phyloP scores from a whole-genome alignment of 179 eudicot species.

The Patellifolia procumbens region DNA sequence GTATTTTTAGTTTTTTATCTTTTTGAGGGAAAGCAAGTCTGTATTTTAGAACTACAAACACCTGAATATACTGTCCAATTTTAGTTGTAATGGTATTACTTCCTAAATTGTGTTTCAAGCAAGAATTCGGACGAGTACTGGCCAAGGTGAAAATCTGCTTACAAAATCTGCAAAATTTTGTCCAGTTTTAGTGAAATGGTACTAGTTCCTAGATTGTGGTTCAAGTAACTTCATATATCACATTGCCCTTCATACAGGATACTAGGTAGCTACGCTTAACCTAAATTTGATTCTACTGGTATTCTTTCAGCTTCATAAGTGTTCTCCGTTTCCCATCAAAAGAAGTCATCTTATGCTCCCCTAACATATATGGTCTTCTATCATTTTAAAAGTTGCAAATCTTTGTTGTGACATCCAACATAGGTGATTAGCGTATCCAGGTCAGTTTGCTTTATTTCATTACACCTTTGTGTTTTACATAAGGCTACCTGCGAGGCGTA shows the following conservation, averaged over 20 bases:
- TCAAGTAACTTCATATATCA: neutral
- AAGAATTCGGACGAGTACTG: neutral
- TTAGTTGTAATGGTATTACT: neutral
- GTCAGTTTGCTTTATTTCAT: neutral
- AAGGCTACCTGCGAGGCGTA: neutral
- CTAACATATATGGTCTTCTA: slow-evolving; percentile 3
- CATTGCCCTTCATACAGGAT: neutral
- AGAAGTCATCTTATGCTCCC: slow-evolving; percentile 2
- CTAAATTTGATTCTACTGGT: neutral
- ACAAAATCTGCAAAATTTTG: neutral
- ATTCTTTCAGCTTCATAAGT: neutral
- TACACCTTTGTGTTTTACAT: neutral
- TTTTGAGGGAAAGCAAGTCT: neutral
- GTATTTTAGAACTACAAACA: neutral
- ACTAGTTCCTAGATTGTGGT: slow-evolving; percentile 9
- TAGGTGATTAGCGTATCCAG: slow-evolving; percentile 1
- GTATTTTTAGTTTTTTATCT: too few relatives aligned
- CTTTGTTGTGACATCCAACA: too few relatives aligned
- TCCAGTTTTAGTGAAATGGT: neutral
- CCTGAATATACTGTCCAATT: neutral
- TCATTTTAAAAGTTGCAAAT: neutral
- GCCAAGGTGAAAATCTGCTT: neutral
- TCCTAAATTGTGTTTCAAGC: slow-evolving; percentile 4
- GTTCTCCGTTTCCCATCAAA: neutral
- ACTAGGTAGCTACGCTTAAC: neutral